Evolutionary conservation across 148 eudicot genomes (phyloP), one percentile per base, ranked within the genome.

Genomic region (Amaranthus hypochondriacus): DNA sequence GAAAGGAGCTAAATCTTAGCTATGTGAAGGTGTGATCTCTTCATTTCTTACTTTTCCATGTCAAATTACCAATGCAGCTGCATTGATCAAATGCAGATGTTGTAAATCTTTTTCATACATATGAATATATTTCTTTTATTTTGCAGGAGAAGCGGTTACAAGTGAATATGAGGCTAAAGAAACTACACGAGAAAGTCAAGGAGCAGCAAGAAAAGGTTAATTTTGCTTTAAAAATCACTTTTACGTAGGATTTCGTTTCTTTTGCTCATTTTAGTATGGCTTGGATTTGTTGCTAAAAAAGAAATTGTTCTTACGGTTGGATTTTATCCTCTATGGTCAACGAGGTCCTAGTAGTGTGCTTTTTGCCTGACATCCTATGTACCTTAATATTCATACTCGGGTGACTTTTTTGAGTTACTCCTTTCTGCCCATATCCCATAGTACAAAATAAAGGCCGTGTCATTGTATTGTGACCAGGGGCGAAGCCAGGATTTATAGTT

Each of bases 1-100:
- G 94, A 60, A 89, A 89, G 72, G 91, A 89, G 60, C 85, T 87
- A 7, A 87, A 87, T 61, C 88, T 89, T 63, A 89, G 94, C 83
- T 89, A 79, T 65, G 91, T 87, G 47, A 89, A 88, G 87, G 92
- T 75, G 73, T 48, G 63, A 69, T 64, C 50, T 48, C 68, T 28
- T 61, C 6, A 7, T 11, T 66, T 50, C 2, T 5, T 49, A 11
- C n/a, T 21, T 65, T 48, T 57, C 49, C 21, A 42, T 57, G 51
- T 69, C 56, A 61, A 63, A 49, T 50, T 58, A 11, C 2, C 42
- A 43, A 9, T 63, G 58, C 46, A 51, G 49, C 61, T 28, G 43
- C 14, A 1, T 43, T 56, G 52, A 52, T 71, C 46, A 66, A 51
- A 28, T 59, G 55, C n/a, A 21, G 73, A n/a, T 68, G 13, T 50